Evolutionary conservation across 176 grass and related monocot species (phyloP).

Genomic region (Poa pratensis): DNA sequence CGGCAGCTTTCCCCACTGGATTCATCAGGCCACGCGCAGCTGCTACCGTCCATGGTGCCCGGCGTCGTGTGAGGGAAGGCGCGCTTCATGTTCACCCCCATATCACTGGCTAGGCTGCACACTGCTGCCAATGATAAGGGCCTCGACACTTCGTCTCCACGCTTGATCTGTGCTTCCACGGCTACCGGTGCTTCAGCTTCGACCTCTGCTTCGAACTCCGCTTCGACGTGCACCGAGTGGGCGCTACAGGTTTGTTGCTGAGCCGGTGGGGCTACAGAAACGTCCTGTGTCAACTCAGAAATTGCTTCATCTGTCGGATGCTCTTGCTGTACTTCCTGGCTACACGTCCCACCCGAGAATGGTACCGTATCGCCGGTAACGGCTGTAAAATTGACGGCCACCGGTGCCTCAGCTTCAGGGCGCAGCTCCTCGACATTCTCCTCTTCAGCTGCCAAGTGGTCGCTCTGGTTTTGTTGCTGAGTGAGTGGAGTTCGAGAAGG

Average conservation of each 20-base stretch:
- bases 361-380: not conserved
- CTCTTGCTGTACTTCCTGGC: not conserved
- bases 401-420: not conserved
- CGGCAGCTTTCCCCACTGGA: not conserved
- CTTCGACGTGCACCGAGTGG: not conserved
- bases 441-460: not conserved
- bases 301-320: not conserved
- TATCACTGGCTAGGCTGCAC: not conserved
- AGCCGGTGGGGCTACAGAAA: not conserved
- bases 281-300: not conserved
- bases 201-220: not conserved
- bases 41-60: not conserved
- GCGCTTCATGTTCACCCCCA: conserved; percentile 14
- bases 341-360: no score
- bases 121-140: not conserved
- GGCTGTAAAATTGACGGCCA: not conserved
- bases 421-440: not conserved
- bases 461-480: not conserved
- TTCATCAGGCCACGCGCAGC: not conserved
- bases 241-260: not conserved
- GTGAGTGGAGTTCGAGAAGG: not conserved
- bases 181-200: not conserved
- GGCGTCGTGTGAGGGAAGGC: not conserved
- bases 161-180: conserved; percentile 12
- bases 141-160: not conserved